Evolutionary conservation across 371 early-diverging fungal genomes (phyloP), one percentile per base, ranked within the genome.

Genomic region (Apophysomyces ossiformis): DNA sequence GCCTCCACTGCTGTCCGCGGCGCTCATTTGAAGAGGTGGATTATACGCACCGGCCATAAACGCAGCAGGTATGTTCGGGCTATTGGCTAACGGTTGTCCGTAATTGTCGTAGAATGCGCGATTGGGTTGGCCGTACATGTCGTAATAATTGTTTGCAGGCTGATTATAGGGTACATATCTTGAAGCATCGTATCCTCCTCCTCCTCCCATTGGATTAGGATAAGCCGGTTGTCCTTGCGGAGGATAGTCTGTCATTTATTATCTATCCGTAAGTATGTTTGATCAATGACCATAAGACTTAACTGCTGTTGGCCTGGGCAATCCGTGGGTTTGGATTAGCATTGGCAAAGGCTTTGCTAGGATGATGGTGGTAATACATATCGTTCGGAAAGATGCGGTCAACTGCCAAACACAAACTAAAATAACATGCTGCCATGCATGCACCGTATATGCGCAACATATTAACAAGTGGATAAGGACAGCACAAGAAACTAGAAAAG

Each of bases 311-410:
- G 35, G 54, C 54, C 21, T 50, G 54, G 21, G 54, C 54, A 50
- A 50, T 50, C 35, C 21, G 16, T 50, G 54, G 54, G 21, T 21
- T 50, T 18, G 54, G 54, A 50, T 21, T 50, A 26, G 41, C 13
- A 5, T 41, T 41, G 41, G 69, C 69, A 13, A 60, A 61, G 8
- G 65, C 69, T 58, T 69, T 69, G 58, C 46, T 69, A 8, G 69
- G 69, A 57, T 69, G 69, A 39, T 69, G 69, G 36, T 69, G 69
- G 45, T 41, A 65, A 8, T 46, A 69, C 69, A 69, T 61, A n/a
- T 69, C 69, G 21, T 69, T 65, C 11, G 64, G 64, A 39, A 46
- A 60, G 4, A 60, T 47, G 32, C 54, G 32, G 16, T 57, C 57
- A 1, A 58, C 57, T n/a, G 54, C 54, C 35, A 50, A 50, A 50